A percentile compares a stretch with the other conserved stretches of the same genome.
These are phyloP conservation scores for Tubosaeta sp. DNA, from an alignment of 768 basidiomycete genomes.

Conservation along the genomic window DNA sequence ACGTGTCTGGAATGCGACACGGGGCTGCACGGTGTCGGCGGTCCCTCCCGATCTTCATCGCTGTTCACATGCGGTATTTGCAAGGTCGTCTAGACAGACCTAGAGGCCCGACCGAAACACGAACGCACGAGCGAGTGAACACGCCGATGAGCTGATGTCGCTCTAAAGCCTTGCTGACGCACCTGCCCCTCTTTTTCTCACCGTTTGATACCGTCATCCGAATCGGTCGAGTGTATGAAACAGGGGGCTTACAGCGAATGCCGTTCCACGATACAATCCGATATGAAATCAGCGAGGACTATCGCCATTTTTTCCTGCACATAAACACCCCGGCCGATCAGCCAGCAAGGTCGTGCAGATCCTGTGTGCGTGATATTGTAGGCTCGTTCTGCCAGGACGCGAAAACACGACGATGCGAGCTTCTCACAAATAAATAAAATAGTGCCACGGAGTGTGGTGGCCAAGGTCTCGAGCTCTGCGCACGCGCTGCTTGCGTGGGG, in stretches of 20 bases:
- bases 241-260: slow-evolving; percentile 8
- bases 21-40: neutral
- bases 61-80: slow-evolving; percentile 19
- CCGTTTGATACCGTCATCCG: slow-evolving; percentile 6
- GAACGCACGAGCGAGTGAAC: neutral
- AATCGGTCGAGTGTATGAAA: slow-evolving; percentile 17
- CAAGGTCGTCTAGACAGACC: slow-evolving; percentile 14
- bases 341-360: slow-evolving; percentile 10
- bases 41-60: slow-evolving; percentile 2
- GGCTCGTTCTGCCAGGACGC: neutral
- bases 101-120: neutral
- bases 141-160: neutral
- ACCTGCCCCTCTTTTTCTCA: neutral
- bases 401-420: neutral
- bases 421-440: neutral
- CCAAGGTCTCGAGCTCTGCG: no score
- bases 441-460: no score
- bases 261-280: slow-evolving; percentile 6
- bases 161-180: neutral
- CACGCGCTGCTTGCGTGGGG: neutral
- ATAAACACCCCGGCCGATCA: slow-evolving; percentile 7
- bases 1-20: neutral
- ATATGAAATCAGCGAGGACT: slow-evolving; percentile 19
- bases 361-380: neutral
- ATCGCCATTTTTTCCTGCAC: neutral